Evolutionary conservation across 2,329 filamentous ascomycete genomes (phyloP).

Genomic region (Aotearoamyces nothofagi): DNA sequence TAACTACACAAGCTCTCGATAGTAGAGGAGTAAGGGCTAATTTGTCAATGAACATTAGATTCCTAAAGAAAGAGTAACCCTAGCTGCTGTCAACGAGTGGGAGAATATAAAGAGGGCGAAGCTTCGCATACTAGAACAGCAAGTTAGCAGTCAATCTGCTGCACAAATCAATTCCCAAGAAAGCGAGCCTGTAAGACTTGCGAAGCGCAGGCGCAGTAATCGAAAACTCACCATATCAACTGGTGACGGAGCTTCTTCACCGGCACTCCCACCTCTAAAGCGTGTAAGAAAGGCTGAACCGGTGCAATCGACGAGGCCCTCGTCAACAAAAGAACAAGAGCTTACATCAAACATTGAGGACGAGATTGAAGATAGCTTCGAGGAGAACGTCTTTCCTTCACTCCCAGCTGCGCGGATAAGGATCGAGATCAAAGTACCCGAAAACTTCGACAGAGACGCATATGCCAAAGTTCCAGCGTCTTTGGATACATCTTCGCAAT

Average conservation of each 20-base stretch:
- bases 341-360: neutral
- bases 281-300: neutral
- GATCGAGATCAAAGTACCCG: neutral
- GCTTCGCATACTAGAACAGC: neutral
- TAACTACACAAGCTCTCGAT: no score
- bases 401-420: neutral
- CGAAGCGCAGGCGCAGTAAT: neutral
- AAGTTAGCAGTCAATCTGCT: neutral
- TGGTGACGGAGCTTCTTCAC: neutral
- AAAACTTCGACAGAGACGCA: slow-evolving; percentile 1
- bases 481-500: neutral
- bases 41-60: neutral
- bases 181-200: neutral
- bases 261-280: neutral
- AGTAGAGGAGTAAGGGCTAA: neutral
- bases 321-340: neutral
- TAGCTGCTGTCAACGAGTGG: neutral
- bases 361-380: neutral
- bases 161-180: neutral
- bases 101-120: neutral
- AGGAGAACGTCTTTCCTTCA: neutral
- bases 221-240: neutral
- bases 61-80: neutral
- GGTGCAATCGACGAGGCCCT: neutral
- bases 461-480: neutral